phyloP scores from a whole-genome alignment of 2,329 filamentous ascomycete species.

The Rhynchosporium agropyri region DNA sequence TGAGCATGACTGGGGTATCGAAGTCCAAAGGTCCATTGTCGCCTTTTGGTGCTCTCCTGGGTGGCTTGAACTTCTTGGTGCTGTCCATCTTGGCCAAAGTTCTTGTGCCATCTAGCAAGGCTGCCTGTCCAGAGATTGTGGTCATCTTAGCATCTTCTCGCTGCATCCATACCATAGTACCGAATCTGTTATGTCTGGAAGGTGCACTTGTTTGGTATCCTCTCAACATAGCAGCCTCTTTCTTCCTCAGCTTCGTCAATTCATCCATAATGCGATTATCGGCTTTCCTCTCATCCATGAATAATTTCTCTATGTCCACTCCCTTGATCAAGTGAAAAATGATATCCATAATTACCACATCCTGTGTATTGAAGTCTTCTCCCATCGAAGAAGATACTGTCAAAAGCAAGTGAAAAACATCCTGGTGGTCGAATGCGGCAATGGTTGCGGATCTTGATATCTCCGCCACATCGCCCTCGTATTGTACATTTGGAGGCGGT shows the following conservation, averaged over 20 bases:
- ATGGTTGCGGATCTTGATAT: slow-evolving; percentile 86
- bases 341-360: slow-evolving; percentile 87
- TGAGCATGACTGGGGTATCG: slow-evolving; percentile 71
- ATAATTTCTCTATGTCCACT: slow-evolving; percentile 80
- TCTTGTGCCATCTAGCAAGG: slow-evolving; percentile 70
- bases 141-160: slow-evolving; percentile 81
- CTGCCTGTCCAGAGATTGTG: slow-evolving; percentile 86
- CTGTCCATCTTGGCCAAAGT: slow-evolving; percentile 88
- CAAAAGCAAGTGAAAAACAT: slow-evolving; percentile 82
- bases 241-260: slow-evolving; percentile 72
- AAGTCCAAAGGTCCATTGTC: slow-evolving; percentile 73
- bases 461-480: slow-evolving; percentile 86
- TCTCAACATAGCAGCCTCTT: slow-evolving; percentile 82
- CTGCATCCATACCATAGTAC: slow-evolving; percentile 97
- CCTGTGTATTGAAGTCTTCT: slow-evolving; percentile 88
- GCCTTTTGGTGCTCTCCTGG: slow-evolving; percentile 63
- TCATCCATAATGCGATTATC: slow-evolving; percentile 71
- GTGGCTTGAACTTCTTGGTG: slow-evolving; percentile 87
- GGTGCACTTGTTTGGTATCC: slow-evolving; percentile 77
- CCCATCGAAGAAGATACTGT: slow-evolving; percentile 91
- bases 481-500: slow-evolving; percentile 70
- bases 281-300: slow-evolving; percentile 77
- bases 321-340: slow-evolving; percentile 92
- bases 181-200: slow-evolving; percentile 89
- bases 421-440: slow-evolving; percentile 86